Evolutionary conservation across 495 filamentous ascomycete species (phyloP).

Genomic region (Parathielavia appendiculata): DNA sequence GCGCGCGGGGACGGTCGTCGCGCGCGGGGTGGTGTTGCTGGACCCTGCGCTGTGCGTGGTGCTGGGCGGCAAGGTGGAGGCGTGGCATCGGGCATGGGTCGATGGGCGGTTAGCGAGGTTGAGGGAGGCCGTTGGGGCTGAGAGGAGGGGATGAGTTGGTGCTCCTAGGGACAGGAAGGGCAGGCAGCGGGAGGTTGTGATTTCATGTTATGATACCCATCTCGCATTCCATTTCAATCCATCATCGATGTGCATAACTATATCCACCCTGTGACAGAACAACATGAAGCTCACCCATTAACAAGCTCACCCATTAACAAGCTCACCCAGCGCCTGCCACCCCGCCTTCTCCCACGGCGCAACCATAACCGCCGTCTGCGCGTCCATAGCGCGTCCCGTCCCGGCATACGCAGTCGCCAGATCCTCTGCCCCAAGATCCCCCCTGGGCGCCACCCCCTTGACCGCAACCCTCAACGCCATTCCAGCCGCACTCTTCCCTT

Average conservation of each 20-base stretch:
- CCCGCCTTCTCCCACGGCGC: slow-evolving; percentile 70
- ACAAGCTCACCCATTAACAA: slow-evolving; percentile 17
- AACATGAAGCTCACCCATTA: not conserved
- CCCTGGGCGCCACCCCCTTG: slow-evolving; percentile 63
- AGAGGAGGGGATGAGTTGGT: not conserved
- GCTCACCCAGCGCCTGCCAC: slow-evolving; percentile 50
- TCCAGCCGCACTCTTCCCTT: slow-evolving; percentile 55
- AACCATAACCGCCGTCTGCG: slow-evolving; percentile 69
- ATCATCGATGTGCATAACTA: not conserved
- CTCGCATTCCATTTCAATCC: not conserved
- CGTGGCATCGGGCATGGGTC: slow-evolving; percentile 69
- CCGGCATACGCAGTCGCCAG: slow-evolving; percentile 73
- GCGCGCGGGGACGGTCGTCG: slow-evolving; percentile 54
- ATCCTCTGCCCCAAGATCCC: slow-evolving; percentile 60
- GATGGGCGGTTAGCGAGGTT: slow-evolving; percentile 66
- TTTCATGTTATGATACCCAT: slow-evolving; percentile 13
- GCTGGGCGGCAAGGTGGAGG: slow-evolving; percentile 84
- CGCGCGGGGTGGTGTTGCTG: slow-evolving; percentile 72
- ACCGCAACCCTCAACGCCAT: slow-evolving; percentile 79
- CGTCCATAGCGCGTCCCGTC: slow-evolving; percentile 63
- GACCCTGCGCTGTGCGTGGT: slow-evolving; percentile 58
- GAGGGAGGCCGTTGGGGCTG: slow-evolving; percentile 49
- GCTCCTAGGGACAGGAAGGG: not conserved
- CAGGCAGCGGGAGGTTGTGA: not conserved
- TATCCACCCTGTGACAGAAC: not conserved